Percentiles rank a stretch among this genome's conserved stretches.
Conservation (phyloP, 108 stramenopile species). For the Fragilariopsis cylindrus region DNA sequence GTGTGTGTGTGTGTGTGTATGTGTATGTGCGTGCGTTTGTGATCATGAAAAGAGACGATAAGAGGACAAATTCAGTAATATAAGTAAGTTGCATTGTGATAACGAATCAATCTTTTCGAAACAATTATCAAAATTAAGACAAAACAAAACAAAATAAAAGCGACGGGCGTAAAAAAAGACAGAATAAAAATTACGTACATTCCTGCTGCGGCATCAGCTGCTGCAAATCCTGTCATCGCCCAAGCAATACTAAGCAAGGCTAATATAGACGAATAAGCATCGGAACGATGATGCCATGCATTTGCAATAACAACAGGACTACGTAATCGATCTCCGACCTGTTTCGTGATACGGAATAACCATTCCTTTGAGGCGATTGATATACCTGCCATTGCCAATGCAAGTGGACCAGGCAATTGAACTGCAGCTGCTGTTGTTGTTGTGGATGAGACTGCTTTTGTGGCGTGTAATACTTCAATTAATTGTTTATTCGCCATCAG, state of each 20-base stretch:
- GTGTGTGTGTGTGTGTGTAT: too few relatives aligned
- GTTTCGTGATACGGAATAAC: constrained; percentile 85
- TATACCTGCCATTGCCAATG: constrained; percentile 80
- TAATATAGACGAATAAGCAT: constrained; percentile 92
- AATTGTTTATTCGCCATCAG: constrained; percentile 68
- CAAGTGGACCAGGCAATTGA: constrained; percentile 63
- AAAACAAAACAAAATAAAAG: background rate
- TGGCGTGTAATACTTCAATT: constrained; percentile 43
- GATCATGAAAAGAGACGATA: background rate
- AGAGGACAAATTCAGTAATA: background rate
- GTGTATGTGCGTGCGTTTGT: too few relatives aligned
- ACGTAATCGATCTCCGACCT: constrained; percentile 81
- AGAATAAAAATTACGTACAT: constrained; percentile 26
- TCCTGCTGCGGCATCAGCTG: constrained; percentile 92
- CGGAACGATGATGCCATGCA: constrained; percentile 97
- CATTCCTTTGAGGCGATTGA: constrained; percentile 93
- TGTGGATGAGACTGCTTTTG: constrained; percentile 10
- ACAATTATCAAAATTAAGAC: background rate
- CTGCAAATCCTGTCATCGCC: constrained; percentile 72
- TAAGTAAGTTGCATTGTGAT: background rate
- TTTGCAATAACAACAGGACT: constrained; percentile 96
- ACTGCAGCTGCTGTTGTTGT: constrained; percentile 35
- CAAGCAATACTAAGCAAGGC: constrained; percentile 86
- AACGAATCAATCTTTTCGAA: background rate
- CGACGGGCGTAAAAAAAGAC: background rate